These are phyloP conservation scores for Piper betle DNA, from an alignment of 164 flowering plant genomes.

Conservation along the genomic window DNA sequence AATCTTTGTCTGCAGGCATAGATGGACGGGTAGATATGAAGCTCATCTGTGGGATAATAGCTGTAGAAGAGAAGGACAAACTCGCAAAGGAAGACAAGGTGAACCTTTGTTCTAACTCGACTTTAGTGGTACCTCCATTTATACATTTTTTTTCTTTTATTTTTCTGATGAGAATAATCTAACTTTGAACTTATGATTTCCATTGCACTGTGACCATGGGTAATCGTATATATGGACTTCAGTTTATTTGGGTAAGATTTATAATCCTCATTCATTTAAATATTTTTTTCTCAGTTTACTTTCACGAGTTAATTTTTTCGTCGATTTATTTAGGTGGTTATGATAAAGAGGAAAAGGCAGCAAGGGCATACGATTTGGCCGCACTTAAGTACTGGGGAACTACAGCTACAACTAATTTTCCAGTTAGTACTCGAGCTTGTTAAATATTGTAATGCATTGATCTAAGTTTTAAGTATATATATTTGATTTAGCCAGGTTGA, in stretches of 20 bases:
- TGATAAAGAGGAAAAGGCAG: conserved; percentile 97
- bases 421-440: conserved; percentile 26
- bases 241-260: conserved; percentile 80
- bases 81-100: conserved; percentile 96
- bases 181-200: neutral
- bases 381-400: conserved; percentile 95
- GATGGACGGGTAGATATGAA: conserved; percentile 98
- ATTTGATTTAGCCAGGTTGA: no score
- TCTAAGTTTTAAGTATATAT: no score
- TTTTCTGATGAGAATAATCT: neutral
- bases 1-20: conserved; percentile 39
- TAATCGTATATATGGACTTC: conserved; percentile 10
- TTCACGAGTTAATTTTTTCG: neutral
- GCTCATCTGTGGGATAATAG: conserved; percentile 99
- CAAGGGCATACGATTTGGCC: conserved; percentile 91
- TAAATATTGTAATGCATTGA: no score
- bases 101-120: neutral
- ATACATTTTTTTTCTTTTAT: no score
- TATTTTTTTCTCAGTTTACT: no score
- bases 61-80: conserved; percentile 94
- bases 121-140: no score
- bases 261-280: neutral
- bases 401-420: conserved; percentile 78
- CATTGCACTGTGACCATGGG: conserved; percentile 2
- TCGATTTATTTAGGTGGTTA: conserved; percentile 51